A percentile compares a stretch with the other conserved stretches of the same genome.
These are phyloP conservation scores for Aspergillus sparsus DNA, from an alignment of 495 filamentous ascomycete species.

Conservation along the genomic window DNA sequence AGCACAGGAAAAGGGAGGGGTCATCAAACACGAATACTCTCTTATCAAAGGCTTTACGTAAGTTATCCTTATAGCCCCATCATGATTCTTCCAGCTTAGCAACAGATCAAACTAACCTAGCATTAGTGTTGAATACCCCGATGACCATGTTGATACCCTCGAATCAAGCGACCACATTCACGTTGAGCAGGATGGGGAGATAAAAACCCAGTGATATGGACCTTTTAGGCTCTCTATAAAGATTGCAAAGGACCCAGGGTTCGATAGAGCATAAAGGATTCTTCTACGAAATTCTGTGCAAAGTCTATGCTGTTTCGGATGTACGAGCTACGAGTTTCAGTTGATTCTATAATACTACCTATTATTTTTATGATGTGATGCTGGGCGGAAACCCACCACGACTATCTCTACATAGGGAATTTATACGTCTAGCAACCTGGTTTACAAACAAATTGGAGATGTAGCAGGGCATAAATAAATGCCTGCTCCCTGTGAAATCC, in stretches of 20 bases:
- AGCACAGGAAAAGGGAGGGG: conserved; percentile 69
- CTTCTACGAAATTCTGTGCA: not conserved
- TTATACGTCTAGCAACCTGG: too few species aligned
- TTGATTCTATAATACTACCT: not conserved
- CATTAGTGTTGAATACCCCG: conserved; percentile 71
- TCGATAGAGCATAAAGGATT: conserved; percentile 1
- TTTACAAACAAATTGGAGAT: not conserved
- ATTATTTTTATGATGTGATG: conserved; percentile 8
- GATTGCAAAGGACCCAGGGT: not conserved
- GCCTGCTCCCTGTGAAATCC: not conserved
- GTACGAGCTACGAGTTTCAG: conserved; percentile 27
- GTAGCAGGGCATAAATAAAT: not conserved
- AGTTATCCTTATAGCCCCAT: conserved; percentile 26
- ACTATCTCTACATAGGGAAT: not conserved
- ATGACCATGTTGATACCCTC: conserved; percentile 62
- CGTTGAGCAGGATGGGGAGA: conserved; percentile 71
- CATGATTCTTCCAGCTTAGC: not conserved
- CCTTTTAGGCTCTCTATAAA: not conserved
- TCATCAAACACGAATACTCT: conserved; percentile 77
- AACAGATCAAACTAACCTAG: conserved; percentile 19
- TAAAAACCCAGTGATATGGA: conserved; percentile 63
- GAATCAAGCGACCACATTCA: conserved; percentile 67
- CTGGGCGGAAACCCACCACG: not conserved
- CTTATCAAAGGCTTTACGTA: conserved; percentile 93
- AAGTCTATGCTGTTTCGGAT: conserved; percentile 9